A percentile compares a stretch with the other conserved stretches of the same genome.
phyloP scores from a whole-genome alignment of 345 rosid species.

The Abelmoschus esculentus region DNA sequence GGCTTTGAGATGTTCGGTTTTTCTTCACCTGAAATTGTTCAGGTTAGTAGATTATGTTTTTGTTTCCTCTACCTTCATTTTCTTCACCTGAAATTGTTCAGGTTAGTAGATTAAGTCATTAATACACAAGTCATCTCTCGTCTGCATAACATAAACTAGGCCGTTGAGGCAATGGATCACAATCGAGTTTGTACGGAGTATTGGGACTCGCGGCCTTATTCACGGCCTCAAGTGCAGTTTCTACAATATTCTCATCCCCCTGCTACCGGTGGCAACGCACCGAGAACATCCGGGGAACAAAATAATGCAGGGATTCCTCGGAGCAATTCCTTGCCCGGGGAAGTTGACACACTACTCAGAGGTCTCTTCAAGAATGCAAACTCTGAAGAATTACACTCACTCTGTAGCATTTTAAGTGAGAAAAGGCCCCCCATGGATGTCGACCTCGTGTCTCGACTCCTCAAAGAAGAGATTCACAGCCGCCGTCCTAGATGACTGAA shows the following conservation, averaged over 20 bases:
- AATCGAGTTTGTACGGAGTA: slow-evolving; percentile 80
- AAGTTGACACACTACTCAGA: slow-evolving; percentile 34
- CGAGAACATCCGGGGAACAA: slow-evolving; percentile 19
- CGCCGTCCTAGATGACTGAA: slow-evolving; percentile 42
- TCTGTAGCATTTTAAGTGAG: slow-evolving; percentile 34
- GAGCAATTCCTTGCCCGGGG: slow-evolving; percentile 24
- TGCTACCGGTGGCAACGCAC: slow-evolving; percentile 18
- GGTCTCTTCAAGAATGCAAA: slow-evolving; percentile 68
- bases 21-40: slow-evolving; percentile 84
- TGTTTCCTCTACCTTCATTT: background rate
- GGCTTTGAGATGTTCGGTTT: slow-evolving; percentile 97
- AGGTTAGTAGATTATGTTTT: slow-evolving; percentile 39
- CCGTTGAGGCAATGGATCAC: slow-evolving; percentile 75
- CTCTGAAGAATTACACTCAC: slow-evolving; percentile 48
- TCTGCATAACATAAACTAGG: slow-evolving; percentile 35
- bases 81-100: background rate
- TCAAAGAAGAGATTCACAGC: slow-evolving; percentile 48
- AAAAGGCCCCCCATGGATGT: slow-evolving; percentile 26
- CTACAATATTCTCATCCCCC: slow-evolving; percentile 35
- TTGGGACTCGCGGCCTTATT: slow-evolving; percentile 94
- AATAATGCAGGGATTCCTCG: slow-evolving; percentile 14
- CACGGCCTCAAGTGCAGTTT: slow-evolving; percentile 69
- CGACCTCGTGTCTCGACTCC: slow-evolving; percentile 37
- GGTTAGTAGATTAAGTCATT: too few species aligned
- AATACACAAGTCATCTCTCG: too few species aligned